phyloP scores from a whole-genome alignment of 1,284 basidiomycete species.

The Heterobasidion irregulare region DNA sequence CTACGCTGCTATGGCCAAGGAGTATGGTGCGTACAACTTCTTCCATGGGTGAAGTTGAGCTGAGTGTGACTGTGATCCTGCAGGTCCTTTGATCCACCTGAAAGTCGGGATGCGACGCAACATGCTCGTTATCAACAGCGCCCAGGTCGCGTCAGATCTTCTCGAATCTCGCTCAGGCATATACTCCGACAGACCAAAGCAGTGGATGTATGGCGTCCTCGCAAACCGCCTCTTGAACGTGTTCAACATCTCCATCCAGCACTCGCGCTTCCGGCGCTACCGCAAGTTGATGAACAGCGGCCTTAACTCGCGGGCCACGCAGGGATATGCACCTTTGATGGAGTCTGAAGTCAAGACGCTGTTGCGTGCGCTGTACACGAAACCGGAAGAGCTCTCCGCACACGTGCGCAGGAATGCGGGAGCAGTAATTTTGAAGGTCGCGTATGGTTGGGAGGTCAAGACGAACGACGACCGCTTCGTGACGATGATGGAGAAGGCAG shows the following conservation, averaged over 20 bases:
- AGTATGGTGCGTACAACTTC: background rate
- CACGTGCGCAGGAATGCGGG: slow-evolving; percentile 26
- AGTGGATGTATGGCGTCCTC: slow-evolving; percentile 32
- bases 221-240: slow-evolving; percentile 26
- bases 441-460: slow-evolving; percentile 28
- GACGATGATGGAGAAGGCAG: slow-evolving; percentile 10
- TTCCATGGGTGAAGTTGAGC: background rate
- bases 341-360: slow-evolving; percentile 29
- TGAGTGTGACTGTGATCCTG: background rate
- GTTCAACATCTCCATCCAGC: slow-evolving; percentile 24
- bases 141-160: slow-evolving; percentile 22
- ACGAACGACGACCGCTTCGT: slow-evolving; percentile 26
- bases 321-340: slow-evolving; percentile 23
- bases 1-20: background rate
- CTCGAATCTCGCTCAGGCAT: slow-evolving; percentile 28
- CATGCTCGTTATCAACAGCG: slow-evolving; percentile 28
- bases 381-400: slow-evolving; percentile 26
- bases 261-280: slow-evolving; percentile 29
- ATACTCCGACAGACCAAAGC: slow-evolving; percentile 33
- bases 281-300: slow-evolving; percentile 27
- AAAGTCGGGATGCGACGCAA: background rate
- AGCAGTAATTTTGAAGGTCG: slow-evolving; percentile 27
- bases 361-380: slow-evolving; percentile 23
- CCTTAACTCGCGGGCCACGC: slow-evolving; percentile 24
- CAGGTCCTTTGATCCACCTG: background rate